Conservation (phyloP, 768 basidiomycete genomes). For the Sarcodon aspratus region DNA sequence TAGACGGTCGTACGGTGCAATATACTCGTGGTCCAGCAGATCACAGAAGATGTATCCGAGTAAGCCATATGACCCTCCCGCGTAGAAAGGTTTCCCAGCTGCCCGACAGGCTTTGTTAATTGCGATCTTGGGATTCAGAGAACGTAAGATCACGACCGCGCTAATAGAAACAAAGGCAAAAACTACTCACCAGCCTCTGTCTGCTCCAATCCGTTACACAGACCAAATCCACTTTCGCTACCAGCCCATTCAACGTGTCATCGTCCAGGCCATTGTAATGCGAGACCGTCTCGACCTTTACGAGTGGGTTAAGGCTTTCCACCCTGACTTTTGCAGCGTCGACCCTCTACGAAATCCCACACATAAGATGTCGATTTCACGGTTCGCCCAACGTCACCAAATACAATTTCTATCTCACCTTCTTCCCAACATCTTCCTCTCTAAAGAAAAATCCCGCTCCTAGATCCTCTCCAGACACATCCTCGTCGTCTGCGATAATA, state of each 20-base stretch:
- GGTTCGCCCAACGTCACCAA: not conserved
- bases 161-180: too few species aligned
- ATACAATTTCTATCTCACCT: conserved; percentile 34
- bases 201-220: conserved; percentile 76
- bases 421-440: conserved; percentile 85
- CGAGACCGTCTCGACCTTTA: conserved; percentile 62
- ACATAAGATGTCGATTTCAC: conserved; percentile 21
- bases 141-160: not conserved
- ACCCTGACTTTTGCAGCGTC: conserved; percentile 78
- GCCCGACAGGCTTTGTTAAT: conserved; percentile 76
- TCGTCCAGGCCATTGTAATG: conserved; percentile 34
- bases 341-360: conserved; percentile 51
- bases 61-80: conserved; percentile 86
- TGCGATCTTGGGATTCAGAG: conserved; percentile 37
- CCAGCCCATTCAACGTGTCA: conserved; percentile 43
- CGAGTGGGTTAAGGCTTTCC: conserved; percentile 86
- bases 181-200: conserved; percentile 54
- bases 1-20: conserved; percentile 55
- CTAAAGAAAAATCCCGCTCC: conserved; percentile 90
- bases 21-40: conserved; percentile 76
- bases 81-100: conserved; percentile 71
- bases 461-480: conserved; percentile 76
- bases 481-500: conserved; percentile 69
- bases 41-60: conserved; percentile 94
- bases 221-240: conserved; percentile 69